Percentiles rank a stretch among this genome's conserved stretches.
Conservation (phyloP, 805 yeast genomes). For the Metschnikowia peoriensis region DNA sequence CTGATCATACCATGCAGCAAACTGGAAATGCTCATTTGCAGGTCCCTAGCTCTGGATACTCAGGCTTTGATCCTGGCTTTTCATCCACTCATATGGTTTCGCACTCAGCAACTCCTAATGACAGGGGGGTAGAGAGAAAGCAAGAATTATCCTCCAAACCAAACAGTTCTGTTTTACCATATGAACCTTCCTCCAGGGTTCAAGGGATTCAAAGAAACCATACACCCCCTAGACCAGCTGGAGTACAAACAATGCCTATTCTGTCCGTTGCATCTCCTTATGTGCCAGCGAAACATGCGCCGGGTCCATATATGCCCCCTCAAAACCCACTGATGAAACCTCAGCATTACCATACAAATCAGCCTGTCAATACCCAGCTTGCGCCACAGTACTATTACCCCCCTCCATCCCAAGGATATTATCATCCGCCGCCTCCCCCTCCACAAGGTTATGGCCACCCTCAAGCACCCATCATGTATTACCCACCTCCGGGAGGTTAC, state of each 20-base stretch:
- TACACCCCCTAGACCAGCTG: neutral
- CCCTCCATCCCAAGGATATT: constrained; percentile 16
- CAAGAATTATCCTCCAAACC: too few relatives aligned
- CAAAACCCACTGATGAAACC: neutral
- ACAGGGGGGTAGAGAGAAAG: too few relatives aligned
- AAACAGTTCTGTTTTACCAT: too few relatives aligned
- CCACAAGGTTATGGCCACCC: constrained; percentile 14
- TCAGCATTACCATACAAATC: neutral
- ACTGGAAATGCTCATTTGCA: too few relatives aligned
- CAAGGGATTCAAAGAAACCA: neutral
- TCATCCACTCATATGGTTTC: too few relatives aligned
- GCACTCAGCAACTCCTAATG: too few relatives aligned
- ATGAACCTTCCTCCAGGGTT: too few relatives aligned
- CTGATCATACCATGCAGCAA: neutral
- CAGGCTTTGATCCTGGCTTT: too few relatives aligned
- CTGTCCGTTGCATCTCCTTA: neutral
- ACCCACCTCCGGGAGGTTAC: constrained; percentile 21
- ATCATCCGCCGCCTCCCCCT: constrained; percentile 8
- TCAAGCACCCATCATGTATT: constrained; percentile 14
- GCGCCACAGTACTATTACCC: constrained; percentile 10
- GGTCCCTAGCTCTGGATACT: too few relatives aligned
- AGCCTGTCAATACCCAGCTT: constrained; percentile 2
- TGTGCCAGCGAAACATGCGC: neutral
- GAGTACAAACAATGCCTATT: neutral
- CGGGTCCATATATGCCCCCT: neutral